Percentiles rank a stretch among this genome's conserved stretches.
Conservation (phyloP, 768 basidiomycete species). For the Tulasnella sp. region DNA sequence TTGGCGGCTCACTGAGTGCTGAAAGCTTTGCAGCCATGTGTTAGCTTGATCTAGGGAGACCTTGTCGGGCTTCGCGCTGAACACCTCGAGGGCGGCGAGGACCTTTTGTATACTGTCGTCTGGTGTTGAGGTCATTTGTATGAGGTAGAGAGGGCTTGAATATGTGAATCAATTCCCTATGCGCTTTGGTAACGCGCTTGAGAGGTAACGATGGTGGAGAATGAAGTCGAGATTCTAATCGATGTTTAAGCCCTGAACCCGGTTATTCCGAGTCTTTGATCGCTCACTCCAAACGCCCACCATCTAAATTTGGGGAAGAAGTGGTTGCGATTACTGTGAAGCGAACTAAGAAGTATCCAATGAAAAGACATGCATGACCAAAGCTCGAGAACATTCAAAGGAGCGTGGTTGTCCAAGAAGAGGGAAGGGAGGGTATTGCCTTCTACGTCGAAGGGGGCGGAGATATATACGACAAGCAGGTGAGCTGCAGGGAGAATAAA, state of each 20-base stretch:
- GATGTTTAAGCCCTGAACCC: not conserved
- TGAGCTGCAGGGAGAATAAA: not conserved
- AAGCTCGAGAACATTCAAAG: not conserved
- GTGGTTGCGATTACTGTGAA: no score
- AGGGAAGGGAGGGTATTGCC: not conserved
- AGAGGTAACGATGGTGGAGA: not conserved
- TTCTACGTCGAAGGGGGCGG: not conserved
- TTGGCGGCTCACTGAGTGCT: slow-evolving; percentile 93
- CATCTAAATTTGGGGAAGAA: not conserved
- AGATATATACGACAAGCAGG: not conserved
- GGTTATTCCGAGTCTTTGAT: not conserved
- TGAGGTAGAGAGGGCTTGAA: not conserved
- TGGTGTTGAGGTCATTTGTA: slow-evolving; percentile 12
- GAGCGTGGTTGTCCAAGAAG: not conserved
- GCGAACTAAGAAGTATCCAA: not conserved
- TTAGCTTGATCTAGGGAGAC: slow-evolving; percentile 76
- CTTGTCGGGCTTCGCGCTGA: slow-evolving; percentile 69
- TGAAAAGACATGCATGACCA: not conserved
- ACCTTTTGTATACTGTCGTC: slow-evolving; percentile 30
- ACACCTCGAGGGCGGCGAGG: slow-evolving; percentile 68
- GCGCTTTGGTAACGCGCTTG: no score
- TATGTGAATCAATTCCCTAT: no score
- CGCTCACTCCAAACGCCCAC: no score
- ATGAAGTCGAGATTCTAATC: not conserved
- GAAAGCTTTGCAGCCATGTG: slow-evolving; percentile 94